A percentile compares a stretch with the other conserved stretches of the same genome.
These are phyloP conservation scores for Puccinia hordei DNA, from an alignment of 1,284 basidiomycete genomes.

Conservation along the genomic window DNA sequence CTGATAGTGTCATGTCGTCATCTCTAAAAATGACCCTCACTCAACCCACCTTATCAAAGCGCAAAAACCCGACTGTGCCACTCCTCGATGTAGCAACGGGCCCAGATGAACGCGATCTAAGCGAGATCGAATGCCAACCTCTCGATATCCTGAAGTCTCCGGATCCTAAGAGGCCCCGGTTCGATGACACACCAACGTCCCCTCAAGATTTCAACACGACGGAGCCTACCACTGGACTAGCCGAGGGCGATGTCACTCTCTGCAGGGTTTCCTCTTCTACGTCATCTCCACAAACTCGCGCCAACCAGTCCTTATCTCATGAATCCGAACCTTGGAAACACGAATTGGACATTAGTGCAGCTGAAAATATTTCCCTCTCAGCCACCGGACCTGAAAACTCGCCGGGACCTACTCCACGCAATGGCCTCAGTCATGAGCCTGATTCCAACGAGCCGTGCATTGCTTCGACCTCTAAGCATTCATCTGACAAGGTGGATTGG, in stretches of 20 bases:
- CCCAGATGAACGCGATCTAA: neutral
- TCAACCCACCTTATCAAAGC: constrained; percentile 32
- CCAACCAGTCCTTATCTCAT: neutral
- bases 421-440: neutral
- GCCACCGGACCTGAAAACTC: constrained; percentile 13
- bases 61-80: constrained; percentile 5
- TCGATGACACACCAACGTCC: neutral
- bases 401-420: neutral
- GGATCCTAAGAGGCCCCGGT: constrained; percentile 6
- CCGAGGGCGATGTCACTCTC: neutral
- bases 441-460: neutral
- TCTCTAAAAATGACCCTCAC: constrained; percentile 30
- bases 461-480: neutral
- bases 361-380: neutral
- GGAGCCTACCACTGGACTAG: neutral
- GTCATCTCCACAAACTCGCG: neutral
- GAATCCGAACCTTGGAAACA: neutral
- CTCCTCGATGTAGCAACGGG: neutral
- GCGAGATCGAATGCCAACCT: constrained; percentile 4
- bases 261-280: neutral
- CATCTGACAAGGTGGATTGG: constrained; percentile 33
- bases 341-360: neutral
- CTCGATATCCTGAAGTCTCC: neutral
- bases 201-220: constrained; percentile 1
- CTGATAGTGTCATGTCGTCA: neutral